These are phyloP conservation scores for Ophiostoma pallidulum DNA, from an alignment of 2,329 filamentous ascomycete genomes.

Conservation along the genomic window DNA sequence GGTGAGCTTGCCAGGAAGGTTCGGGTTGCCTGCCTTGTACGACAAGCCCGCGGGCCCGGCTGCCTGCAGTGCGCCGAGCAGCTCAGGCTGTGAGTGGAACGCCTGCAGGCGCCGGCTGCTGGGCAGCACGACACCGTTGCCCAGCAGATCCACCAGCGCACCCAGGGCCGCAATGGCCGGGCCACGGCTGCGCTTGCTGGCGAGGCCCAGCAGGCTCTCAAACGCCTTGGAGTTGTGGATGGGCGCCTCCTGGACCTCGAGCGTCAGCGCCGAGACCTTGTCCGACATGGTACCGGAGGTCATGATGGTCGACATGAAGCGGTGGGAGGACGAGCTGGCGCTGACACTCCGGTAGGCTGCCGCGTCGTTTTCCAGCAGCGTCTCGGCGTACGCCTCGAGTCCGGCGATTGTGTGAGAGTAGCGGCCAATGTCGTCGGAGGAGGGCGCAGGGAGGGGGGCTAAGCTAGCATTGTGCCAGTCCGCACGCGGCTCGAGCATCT, in stretches of 20 bases:
- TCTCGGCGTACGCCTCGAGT: slow-evolving; percentile 60
- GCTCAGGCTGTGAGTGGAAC: slow-evolving; percentile 70
- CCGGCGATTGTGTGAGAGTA: slow-evolving; percentile 36
- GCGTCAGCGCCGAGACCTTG: slow-evolving; percentile 88
- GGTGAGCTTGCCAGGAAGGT: slow-evolving; percentile 63
- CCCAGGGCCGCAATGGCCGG: slow-evolving; percentile 89
- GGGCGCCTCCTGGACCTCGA: slow-evolving; percentile 92
- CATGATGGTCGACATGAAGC: slow-evolving; percentile 97
- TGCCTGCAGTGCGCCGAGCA: slow-evolving; percentile 58
- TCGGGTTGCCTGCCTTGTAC: slow-evolving; percentile 63
- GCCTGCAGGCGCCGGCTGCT: slow-evolving; percentile 68
- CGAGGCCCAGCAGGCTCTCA: slow-evolving; percentile 70
- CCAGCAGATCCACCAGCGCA: slow-evolving; percentile 88
- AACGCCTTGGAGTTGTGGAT: slow-evolving; percentile 86
- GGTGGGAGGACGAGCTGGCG: slow-evolving; percentile 77
- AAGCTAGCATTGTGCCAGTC: slow-evolving; percentile 46
- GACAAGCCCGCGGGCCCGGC: slow-evolving; percentile 28
- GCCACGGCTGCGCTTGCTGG: slow-evolving; percentile 87
- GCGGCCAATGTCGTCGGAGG: slow-evolving; percentile 35
- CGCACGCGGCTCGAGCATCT: slow-evolving; percentile 49
- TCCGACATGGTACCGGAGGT: slow-evolving; percentile 90
- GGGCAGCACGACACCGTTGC: slow-evolving; percentile 77
- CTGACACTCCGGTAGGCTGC: slow-evolving; percentile 63
- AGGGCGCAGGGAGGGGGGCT: slow-evolving; percentile 33
- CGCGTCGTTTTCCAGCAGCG: slow-evolving; percentile 69